phyloP scores from a whole-genome alignment of 306 rosid genomes.

The Comarum palustre region DNA sequence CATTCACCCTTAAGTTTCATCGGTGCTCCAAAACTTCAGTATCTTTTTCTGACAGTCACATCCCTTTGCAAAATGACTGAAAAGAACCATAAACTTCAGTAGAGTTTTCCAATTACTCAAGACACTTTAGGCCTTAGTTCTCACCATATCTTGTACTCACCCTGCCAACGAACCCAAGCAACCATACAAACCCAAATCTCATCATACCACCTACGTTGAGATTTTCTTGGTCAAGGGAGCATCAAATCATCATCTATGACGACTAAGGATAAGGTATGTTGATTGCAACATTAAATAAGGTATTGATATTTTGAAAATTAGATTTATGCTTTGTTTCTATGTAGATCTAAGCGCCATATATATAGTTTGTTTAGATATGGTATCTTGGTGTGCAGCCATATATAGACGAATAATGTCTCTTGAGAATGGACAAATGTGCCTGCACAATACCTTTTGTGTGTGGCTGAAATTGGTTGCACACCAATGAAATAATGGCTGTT shows the following conservation, averaged over 20 bases:
- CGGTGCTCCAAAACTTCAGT: not conserved
- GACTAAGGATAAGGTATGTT: constrained; percentile 15
- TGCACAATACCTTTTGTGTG: not conserved
- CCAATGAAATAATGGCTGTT: not conserved
- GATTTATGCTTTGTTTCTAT: not conserved
- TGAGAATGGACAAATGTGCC: not conserved
- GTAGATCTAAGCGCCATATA: constrained; percentile 9
- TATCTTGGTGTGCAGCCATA: not conserved
- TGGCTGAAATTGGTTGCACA: not conserved
- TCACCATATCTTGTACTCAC: not conserved
- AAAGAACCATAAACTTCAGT: not conserved
- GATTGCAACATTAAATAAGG: constrained; percentile 1
- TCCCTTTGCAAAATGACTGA: not conserved
- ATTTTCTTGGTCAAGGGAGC: constrained; percentile 20
- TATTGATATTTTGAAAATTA: not conserved
- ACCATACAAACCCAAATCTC: constrained; percentile 8
- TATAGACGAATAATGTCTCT: not conserved
- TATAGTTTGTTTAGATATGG: not conserved
- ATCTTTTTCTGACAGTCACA: not conserved
- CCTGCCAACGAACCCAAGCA: not conserved
- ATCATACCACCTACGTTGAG: constrained; percentile 4
- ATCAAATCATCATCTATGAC: constrained; percentile 17
- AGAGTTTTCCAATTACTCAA: not conserved
- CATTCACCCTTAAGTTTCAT: not conserved
- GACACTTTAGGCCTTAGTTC: constrained; percentile 1